Evolutionary conservation across 140 eudicot genomes (phyloP), one percentile per base, ranked within the genome.

Genomic region (Bidens hawaiensis): DNA sequence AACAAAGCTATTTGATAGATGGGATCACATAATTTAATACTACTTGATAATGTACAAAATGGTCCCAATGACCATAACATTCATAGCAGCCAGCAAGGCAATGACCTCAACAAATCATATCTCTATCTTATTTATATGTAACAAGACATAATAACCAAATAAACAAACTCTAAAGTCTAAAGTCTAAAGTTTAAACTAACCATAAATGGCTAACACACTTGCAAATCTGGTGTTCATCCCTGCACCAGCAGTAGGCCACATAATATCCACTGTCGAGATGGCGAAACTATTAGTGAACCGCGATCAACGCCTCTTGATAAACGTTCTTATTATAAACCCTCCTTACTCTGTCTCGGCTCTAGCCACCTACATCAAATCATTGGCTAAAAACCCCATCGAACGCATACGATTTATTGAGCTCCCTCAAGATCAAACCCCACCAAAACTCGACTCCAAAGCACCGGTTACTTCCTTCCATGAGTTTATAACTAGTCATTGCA

Each of bases 201-300:
- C 24, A 23, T 12, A 5, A 16, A 70, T 70, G 75, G 62, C 54
- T 3, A 51, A 71, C 46, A 11, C 48, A 51, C 11, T 50, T 55
- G 42, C 50, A 33, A 79, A 78, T 65, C 46, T 78, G 0, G 63
- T 78, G 7, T 62, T 78, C 67, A 50, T 78, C 65, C 83, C 83
- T 24, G 52, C 55, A 14, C 83, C 83, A 14, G 83, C 49, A n/a
- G 60, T 67, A 10, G 83, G 83, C n/a, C 83, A 72, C 31, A 48
- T 78, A 14, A 33, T 62, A 28, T 73, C 83, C 21, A 51, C 61
- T 12, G 16, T 68, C 13, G 64, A 73, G 30, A 33, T 73, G 42
- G 79, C 76, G 7, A 78, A 78, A 54, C 48, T 60, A 11, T 28
- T 78, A 24, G 23, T 73, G 16, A 49, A 56, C 23, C 76, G 70